These are phyloP conservation scores for Petunia hybrid DNA, from an alignment of 305 asterid species.

Conservation along the genomic window DNA sequence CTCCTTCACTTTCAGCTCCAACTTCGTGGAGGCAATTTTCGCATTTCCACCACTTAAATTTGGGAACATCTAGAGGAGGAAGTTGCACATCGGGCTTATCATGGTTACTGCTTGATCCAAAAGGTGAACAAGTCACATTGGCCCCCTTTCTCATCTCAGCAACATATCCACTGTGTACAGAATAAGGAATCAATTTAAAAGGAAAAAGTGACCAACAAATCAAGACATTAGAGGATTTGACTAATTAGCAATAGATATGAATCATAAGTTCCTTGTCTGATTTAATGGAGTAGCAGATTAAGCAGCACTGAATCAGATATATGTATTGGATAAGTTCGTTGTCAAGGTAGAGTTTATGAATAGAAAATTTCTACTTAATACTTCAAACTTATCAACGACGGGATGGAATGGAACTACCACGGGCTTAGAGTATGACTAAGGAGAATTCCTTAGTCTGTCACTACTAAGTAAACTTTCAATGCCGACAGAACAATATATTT, in stretches of 20 bases:
- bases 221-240: neutral
- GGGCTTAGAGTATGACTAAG: too few species aligned
- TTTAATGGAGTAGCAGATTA: neutral
- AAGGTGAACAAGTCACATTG: constrained; percentile 48
- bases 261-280: neutral
- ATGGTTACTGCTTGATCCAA: constrained; percentile 40
- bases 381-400: neutral
- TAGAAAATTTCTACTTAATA: too few species aligned
- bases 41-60: constrained; percentile 63
- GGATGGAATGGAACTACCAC: too few species aligned
- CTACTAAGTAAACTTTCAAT: too few species aligned
- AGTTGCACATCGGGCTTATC: constrained; percentile 40
- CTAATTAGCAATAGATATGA: constrained; percentile 13
- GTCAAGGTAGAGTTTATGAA: neutral
- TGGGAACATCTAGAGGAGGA: constrained; percentile 58
- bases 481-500: too few species aligned
- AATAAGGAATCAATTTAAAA: constrained; percentile 19
- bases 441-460: too few species aligned
- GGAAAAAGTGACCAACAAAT: constrained; percentile 21
- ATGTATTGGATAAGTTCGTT: neutral
- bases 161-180: constrained; percentile 66
- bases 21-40: constrained; percentile 43
- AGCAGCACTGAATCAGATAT: neutral
- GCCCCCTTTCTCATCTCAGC: constrained; percentile 65
- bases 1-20: constrained; percentile 33